Percentiles rank a stretch among this genome's conserved stretches.
phyloP scores from a whole-genome alignment of 2,329 filamentous ascomycete species.

The Cladobotryum protrusum region DNA sequence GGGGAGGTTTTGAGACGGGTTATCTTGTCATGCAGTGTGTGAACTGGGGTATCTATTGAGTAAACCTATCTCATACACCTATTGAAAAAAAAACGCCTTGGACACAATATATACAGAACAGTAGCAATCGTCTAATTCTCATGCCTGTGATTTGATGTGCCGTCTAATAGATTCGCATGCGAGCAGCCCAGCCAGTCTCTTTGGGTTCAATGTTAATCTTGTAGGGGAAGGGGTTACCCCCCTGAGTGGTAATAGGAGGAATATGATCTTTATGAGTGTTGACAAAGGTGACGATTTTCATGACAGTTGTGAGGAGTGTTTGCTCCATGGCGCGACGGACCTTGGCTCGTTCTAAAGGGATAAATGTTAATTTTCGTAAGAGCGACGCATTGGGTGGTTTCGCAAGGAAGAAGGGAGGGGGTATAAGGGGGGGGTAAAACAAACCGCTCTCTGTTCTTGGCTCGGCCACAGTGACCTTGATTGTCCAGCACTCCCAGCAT shows the following conservation, averaged over 20 bases:
- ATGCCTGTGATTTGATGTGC: not conserved
- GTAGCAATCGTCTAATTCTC: too few species aligned
- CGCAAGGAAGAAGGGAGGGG: not conserved
- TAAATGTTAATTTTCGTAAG: not conserved
- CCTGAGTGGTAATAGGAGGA: constrained; percentile 90
- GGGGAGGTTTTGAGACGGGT: too few species aligned
- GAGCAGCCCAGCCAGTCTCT: constrained; percentile 66
- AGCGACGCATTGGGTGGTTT: not conserved
- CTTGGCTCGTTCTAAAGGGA: constrained; percentile 68
- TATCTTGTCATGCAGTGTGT: not conserved
- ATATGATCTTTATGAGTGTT: constrained; percentile 93
- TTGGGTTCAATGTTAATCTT: constrained; percentile 86
- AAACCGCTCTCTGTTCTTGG: constrained; percentile 81
- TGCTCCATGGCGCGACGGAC: constrained; percentile 87
- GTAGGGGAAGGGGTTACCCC: constrained; percentile 91
- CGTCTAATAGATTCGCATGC: constrained; percentile 65
- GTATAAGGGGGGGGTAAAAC: constrained; percentile 21
- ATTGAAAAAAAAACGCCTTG: constrained; percentile 3
- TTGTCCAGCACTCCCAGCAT: constrained; percentile 93
- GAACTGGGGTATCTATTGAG: constrained; percentile 8
- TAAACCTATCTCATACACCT: constrained; percentile 2
- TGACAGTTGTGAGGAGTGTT: constrained; percentile 75
- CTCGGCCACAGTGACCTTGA: constrained; percentile 89
- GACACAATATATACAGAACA: constrained; percentile 3
- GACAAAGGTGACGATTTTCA: constrained; percentile 84